phyloP scores from a whole-genome alignment of 495 filamentous ascomycete genomes.

The Penicillium manginii region DNA sequence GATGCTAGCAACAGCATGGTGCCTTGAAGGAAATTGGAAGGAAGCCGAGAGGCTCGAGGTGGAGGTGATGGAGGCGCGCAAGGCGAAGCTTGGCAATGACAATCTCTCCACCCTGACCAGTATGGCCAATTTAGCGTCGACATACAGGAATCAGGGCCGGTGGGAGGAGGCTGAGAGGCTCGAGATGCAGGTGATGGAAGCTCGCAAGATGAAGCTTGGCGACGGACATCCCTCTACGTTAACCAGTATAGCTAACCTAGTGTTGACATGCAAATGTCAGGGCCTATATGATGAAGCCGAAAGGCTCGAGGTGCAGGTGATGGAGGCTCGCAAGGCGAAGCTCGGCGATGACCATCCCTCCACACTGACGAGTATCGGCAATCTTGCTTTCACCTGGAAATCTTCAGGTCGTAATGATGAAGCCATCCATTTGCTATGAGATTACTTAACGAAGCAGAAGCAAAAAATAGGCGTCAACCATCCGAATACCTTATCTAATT shows the following conservation, averaged over 20 bases:
- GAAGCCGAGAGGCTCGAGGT: constrained; percentile 6
- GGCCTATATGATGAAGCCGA: constrained; percentile 3
- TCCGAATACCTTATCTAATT: too few species aligned
- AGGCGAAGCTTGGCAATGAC: too few species aligned
- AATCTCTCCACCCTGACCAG: too few species aligned
- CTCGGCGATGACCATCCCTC: constrained; percentile 8
- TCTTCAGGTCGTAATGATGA: too few species aligned
- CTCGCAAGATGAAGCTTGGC: not conserved
- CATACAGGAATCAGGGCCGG: too few species aligned
- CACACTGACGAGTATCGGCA: constrained; percentile 8
- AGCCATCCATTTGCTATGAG: too few species aligned
- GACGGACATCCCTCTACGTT: not conserved
- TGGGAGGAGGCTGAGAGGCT: too few species aligned
- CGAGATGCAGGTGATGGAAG: constrained; percentile 5
- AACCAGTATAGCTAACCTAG: not conserved
- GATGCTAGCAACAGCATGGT: not conserved
- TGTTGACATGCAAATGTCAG: not conserved
- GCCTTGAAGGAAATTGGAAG: not conserved
- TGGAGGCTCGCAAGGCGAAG: not conserved
- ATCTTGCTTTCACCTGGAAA: too few species aligned
- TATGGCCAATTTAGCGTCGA: too few species aligned
- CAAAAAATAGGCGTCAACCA: too few species aligned
- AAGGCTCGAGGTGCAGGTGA: not conserved
- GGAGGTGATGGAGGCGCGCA: too few species aligned
- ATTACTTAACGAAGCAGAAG: too few species aligned